phyloP scores from a whole-genome alignment of 495 filamentous ascomycete genomes.

The Penicillium pulvis region DNA sequence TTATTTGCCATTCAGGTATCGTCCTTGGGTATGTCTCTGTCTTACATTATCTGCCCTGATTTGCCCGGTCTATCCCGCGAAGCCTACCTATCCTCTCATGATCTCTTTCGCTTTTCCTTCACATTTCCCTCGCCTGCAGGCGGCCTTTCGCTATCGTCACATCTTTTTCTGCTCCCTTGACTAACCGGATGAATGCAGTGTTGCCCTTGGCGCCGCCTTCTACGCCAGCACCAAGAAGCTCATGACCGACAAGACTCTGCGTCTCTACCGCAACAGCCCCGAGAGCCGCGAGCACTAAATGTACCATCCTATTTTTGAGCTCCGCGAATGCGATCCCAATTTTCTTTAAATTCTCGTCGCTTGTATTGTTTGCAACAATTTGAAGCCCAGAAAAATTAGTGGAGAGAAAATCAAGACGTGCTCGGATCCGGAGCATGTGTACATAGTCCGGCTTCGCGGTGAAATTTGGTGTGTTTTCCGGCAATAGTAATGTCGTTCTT shows the following conservation, averaged over 20 bases:
- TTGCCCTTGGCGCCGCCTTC: conserved; percentile 68
- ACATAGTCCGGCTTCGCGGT: conserved; percentile 43
- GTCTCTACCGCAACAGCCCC: conserved; percentile 61
- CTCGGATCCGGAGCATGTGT: conserved; percentile 39
- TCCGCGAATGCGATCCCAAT: conserved; percentile 36
- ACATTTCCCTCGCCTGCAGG: conserved; percentile 9
- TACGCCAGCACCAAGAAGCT: conserved; percentile 85
- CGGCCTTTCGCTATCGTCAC: not conserved
- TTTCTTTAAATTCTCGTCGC: conserved; percentile 29
- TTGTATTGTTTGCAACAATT: conserved; percentile 41
- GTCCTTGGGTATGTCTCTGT: conserved; percentile 67
- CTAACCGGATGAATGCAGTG: conserved; percentile 47
- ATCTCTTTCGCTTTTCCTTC: conserved; percentile 13
- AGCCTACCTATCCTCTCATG: conserved; percentile 15
- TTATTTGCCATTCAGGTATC: conserved; percentile 58
- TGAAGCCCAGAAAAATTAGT: conserved; percentile 26
- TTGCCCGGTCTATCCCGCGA: conserved; percentile 21
- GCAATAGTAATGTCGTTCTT: conserved; percentile 36
- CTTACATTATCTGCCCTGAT: conserved; percentile 19
- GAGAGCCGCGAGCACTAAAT: conserved; percentile 52
- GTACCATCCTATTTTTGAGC: conserved; percentile 43
- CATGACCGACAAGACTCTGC: conserved; percentile 85
- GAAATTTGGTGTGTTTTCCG: conserved; percentile 33
- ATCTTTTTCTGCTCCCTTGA: not conserved
- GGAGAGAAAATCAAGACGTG: conserved; percentile 25